phyloP scores from a whole-genome alignment of 495 filamentous ascomycete species.

The Trichoderma erinaceum region DNA sequence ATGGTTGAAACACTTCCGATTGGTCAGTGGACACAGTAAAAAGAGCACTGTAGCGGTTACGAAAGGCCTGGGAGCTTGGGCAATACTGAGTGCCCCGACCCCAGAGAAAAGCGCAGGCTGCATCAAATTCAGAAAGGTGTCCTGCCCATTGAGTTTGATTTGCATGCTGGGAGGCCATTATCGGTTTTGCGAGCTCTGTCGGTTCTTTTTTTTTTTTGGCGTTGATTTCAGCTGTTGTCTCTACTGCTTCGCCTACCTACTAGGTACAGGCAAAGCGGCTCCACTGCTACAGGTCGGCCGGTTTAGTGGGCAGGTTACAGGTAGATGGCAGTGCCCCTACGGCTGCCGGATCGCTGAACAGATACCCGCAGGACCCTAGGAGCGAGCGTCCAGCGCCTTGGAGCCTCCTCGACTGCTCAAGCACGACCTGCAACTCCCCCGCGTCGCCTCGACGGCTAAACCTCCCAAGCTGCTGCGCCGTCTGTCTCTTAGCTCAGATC shows the following conservation, averaged over 20 bases:
- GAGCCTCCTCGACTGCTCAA: not conserved
- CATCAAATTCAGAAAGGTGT: not conserved
- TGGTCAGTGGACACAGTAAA: not conserved
- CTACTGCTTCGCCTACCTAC: not conserved
- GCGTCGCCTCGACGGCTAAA: constrained; percentile 3
- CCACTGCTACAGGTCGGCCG: not conserved
- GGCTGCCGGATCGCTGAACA: not conserved
- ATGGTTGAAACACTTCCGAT: constrained; percentile 2
- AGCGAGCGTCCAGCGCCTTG: not conserved
- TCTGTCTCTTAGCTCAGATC: not conserved
- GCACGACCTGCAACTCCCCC: not conserved
- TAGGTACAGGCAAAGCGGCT: not conserved
- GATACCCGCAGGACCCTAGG: not conserved
- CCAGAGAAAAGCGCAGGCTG: not conserved
- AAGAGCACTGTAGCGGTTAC: not conserved
- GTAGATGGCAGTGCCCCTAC: not conserved
- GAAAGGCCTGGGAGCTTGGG: not conserved
- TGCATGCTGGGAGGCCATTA: not conserved
- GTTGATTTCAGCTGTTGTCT: not conserved
- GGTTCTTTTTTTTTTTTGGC: not conserved
- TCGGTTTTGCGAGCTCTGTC: not conserved
- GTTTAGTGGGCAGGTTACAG: too few species aligned
- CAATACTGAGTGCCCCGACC: not conserved
- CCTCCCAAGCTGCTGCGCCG: not conserved
- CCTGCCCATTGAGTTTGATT: not conserved